Evolutionary conservation across 495 filamentous ascomycete genomes (phyloP), one percentile per base, ranked within the genome.

Genomic region (Haplographium delicatum): DNA sequence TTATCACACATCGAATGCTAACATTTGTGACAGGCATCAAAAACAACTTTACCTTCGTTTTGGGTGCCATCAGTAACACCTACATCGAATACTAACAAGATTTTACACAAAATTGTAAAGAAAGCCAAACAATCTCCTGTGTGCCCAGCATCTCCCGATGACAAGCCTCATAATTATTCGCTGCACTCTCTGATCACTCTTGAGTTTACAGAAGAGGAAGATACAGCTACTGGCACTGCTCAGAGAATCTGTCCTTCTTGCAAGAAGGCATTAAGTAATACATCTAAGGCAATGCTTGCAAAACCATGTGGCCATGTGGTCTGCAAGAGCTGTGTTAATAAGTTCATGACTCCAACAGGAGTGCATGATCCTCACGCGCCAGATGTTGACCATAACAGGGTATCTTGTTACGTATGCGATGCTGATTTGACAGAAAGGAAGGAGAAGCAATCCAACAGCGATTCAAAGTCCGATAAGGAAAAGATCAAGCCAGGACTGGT

Each of bases 221-320:
- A 82, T 47, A 60, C 73, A 3, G 67, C 72, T 6, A 77, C 72
- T 3, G 75, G 73, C 22, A 64, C 70, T 7, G 54, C 70, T 7
- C 72, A 75, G 31, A 74, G 85, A 24, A 78, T 88, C 47, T 98
- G 93, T 68, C 93, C 93, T 0, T 85, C 85, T 44, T 98, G 93
- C 68, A 85, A 86, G 58, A 96, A 91, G 71, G 81, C 68, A 0
- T 70, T 98, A 22, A 84, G 75, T 55, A 97, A 97, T 64, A 77
- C 83, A 4, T 82, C 86, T 13, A 89, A 88, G 62, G 91, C 89
- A 7, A 82, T 87, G 67, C 71, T 98, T 9, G 86, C 89, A 2
- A 93, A 90, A 66, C 90, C 91, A 0, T 98, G 93, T 62, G 93
- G 93, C 0, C 93, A 98, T 59, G 89, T 97, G 3, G 72, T 96